A percentile compares a stretch with the other conserved stretches of the same genome.
Conservation (phyloP, 371 early-diverging fungal genomes). For the Zancudomyces culisetae region DNA sequence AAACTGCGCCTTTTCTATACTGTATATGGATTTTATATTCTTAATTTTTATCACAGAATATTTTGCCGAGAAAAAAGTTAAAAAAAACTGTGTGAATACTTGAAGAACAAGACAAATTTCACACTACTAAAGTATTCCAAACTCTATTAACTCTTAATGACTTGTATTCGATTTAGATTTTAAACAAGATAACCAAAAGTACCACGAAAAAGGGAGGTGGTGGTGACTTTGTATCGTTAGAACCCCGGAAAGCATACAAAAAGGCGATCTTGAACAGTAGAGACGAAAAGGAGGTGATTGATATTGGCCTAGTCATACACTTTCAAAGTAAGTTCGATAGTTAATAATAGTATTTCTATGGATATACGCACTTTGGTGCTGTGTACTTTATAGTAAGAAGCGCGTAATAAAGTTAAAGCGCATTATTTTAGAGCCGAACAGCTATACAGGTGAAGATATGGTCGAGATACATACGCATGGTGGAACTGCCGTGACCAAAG, state of each 20-base stretch:
- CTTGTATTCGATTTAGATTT: not conserved
- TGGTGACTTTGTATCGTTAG: not conserved
- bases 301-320: conserved; percentile 40
- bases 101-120: too few relatives aligned
- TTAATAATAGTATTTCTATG: not conserved
- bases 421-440: conserved; percentile 38
- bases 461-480: conserved; percentile 69
- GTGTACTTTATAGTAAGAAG: too few relatives aligned
- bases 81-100: too few relatives aligned
- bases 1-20: too few relatives aligned
- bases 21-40: too few relatives aligned
- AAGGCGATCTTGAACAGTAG: conserved; percentile 27
- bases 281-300: conserved; percentile 26
- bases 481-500: conserved; percentile 44
- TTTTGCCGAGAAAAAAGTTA: too few relatives aligned
- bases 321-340: conserved; percentile 31
- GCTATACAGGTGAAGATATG: conserved; percentile 64
- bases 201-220: not conserved
- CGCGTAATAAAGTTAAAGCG: too few relatives aligned
- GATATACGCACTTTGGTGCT: too few relatives aligned
- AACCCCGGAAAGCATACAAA: not conserved
- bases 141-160: too few relatives aligned
- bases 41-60: too few relatives aligned
- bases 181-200: not conserved
- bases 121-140: too few relatives aligned